Evolutionary conservation across 371 early-diverging fungal genomes (phyloP), one percentile per base, ranked within the genome.

Genomic region (Rhizopus sp.): DNA sequence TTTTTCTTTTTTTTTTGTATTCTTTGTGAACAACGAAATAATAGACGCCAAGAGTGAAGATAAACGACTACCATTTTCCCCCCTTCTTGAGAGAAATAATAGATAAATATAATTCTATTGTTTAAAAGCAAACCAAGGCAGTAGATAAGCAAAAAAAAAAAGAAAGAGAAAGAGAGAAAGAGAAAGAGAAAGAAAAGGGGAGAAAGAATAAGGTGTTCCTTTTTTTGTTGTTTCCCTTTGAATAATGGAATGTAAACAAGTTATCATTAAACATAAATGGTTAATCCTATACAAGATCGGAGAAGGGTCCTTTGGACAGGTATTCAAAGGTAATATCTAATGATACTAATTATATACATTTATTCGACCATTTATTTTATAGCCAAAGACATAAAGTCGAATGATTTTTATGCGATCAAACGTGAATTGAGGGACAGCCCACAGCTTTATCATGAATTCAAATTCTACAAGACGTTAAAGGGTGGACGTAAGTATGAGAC

Each of bases 251-350:
- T 6, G 30, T 23, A 59, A 59, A 33, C 73, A 80, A 56, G 72
- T 81, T 45, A 69, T 84, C 64, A 73, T 84, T 35, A 79, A 73
- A 31, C 79, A 74, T 16, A 80, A 81, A 62, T 84, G 83, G 78
- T 63, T 78, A 48, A 79, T 84, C 23, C 56, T 81, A 54, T 72
- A 79, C 50, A 80, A 77, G 63, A 84, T 84, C 58, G 85, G 85
- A 12, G 77, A 82, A 65, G 85, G 85, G 7, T 82, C 82, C 13
- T 84, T 84, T 68, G 85, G 85, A 8, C 81, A 84, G 64, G 85
- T 84, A 37, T 84, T 82, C 58, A 77, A 80, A 78, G 82, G 85
- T 80, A 66, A 23, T 23, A 23, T 23, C 23, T 2, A 23, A 23
- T 23, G 23, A 17, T 17, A 42, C 53, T 45, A 35, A 50, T 45